Evolutionary conservation across 352 stramenopile genomes (phyloP).

Genomic region (Saprolegnia diclina): DNA sequence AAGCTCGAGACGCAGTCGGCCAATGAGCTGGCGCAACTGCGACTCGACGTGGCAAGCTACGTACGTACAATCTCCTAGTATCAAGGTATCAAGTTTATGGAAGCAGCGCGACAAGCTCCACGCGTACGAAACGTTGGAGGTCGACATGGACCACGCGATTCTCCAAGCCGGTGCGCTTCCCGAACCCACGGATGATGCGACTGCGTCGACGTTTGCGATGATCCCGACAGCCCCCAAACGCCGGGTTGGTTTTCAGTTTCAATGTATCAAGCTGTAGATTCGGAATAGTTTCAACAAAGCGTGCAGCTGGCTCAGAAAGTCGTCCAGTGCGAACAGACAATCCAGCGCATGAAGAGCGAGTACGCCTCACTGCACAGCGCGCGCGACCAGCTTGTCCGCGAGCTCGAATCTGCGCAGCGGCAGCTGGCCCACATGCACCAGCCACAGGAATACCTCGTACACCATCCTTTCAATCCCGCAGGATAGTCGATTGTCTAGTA

Average conservation of each 20-base stretch:
- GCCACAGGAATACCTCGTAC: constrained; percentile 66
- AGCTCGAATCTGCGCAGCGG: constrained; percentile 32
- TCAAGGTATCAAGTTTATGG: too few relatives aligned
- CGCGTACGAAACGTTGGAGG: constrained; percentile 68
- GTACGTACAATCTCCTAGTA: constrained; percentile 28
- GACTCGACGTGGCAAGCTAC: constrained; percentile 48
- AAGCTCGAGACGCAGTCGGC: constrained; percentile 61
- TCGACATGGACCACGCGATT: constrained; percentile 62
- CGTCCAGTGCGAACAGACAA: constrained; percentile 45
- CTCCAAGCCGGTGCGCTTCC: constrained; percentile 51
- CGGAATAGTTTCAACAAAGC: constrained; percentile 62
- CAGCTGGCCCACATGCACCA: constrained; percentile 56
- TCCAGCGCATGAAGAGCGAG: constrained; percentile 30
- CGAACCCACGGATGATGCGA: constrained; percentile 34
- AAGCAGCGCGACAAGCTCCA: constrained; percentile 48
- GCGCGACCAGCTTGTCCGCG: constrained; percentile 32
- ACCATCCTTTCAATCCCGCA: background rate
- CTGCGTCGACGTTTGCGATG: constrained; percentile 49
- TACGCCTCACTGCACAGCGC: constrained; percentile 39
- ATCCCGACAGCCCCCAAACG: constrained; percentile 63
- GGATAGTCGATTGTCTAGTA: constrained; percentile 24
- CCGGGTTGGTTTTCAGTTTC: constrained; percentile 33
- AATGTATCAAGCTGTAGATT: background rate
- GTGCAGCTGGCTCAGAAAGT: constrained; percentile 60
- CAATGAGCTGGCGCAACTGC: constrained; percentile 50